Base-by-base conservation (phyloP, 1,139 yeast species). In the Sugiyamaella pinicola region DNA sequence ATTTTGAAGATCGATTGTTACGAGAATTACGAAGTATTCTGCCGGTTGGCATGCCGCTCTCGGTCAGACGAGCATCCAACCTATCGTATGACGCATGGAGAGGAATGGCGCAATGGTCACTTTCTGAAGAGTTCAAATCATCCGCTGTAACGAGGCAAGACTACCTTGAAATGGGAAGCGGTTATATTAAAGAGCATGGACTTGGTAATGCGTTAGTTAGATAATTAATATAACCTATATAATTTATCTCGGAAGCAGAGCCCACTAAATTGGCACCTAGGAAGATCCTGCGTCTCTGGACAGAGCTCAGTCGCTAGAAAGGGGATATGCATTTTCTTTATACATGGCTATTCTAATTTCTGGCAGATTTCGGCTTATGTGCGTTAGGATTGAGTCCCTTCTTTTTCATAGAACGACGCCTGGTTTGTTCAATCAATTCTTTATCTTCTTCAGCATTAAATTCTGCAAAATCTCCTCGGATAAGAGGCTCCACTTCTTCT, bases 101-200 rank as follows among this genome's bases (percentile, higher is more conserved):
- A 60, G 99, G 99, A 19, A 91, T 95, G 96, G 84, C 88, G 19
- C 79, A 80, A 62, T 87, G 96, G 87, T 76, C 95, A 1, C 64
- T 67, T 2, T 72, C 77, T 26, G 68, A 62, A 2, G 82, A 79
- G 19, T 77, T 81, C 38, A 66, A 74, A 42, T 62, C 71, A 1
- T 73, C 83, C 33, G 81, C 79, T 56, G 76, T 93, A 17, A 79
- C 91, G 0, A 79, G 77, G 61, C 73, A 77, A 48, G 96, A 91
- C 60, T 95, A 89, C 66, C 85, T 85, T 42, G 99, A 95, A 66
- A 82, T 80, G 75, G 99, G 99, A 0, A 76, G 88, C 1, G 96
- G 89, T 55, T 91, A 91, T 67, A 82, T 91, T 52, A 88, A 86
- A 66, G 97, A 90, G 66, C 96, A 91, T 69, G 82, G 83, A 8